These are phyloP conservation scores for Solidago caesia DNA, from an alignment of 129 eudicot species.

Conservation along the genomic window DNA sequence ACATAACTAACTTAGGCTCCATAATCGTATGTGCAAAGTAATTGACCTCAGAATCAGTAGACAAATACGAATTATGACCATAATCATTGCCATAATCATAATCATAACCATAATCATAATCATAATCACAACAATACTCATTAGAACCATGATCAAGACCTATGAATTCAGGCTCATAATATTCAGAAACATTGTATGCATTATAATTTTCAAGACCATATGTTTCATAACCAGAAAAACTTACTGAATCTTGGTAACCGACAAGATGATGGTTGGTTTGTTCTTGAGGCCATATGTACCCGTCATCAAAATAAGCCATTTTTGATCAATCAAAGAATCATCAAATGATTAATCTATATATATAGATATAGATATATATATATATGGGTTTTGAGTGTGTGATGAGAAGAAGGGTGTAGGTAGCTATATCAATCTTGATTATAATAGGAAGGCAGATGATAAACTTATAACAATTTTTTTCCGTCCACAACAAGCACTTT, in stretches of 20 bases:
- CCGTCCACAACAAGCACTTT: too few species aligned
- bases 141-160: slow-evolving; percentile 8
- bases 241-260: slow-evolving; percentile 31
- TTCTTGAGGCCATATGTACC: slow-evolving; percentile 41
- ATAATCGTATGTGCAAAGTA: slow-evolving; percentile 30
- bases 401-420: background rate
- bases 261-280: slow-evolving; percentile 24
- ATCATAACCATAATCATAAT: background rate
- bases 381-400: slow-evolving; percentile 3
- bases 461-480: too few species aligned
- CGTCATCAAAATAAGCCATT: slow-evolving; percentile 58
- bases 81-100: slow-evolving; percentile 12
- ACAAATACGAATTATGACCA: background rate
- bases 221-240: slow-evolving; percentile 24
- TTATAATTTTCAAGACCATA: slow-evolving; percentile 21
- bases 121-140: background rate
- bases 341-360: background rate
- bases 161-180: slow-evolving; percentile 17
- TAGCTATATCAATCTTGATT: too few species aligned
- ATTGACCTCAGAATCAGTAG: slow-evolving; percentile 19
- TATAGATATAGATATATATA: background rate
- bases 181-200: slow-evolving; percentile 27
- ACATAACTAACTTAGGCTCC: slow-evolving; percentile 43
- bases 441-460: too few species aligned
- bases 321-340: slow-evolving; percentile 7